Percentiles rank a stretch among this genome's conserved stretches.
These are phyloP conservation scores for Ottelia alismoides DNA, from an alignment of 106 monocot genomes.

Conservation along the genomic window DNA sequence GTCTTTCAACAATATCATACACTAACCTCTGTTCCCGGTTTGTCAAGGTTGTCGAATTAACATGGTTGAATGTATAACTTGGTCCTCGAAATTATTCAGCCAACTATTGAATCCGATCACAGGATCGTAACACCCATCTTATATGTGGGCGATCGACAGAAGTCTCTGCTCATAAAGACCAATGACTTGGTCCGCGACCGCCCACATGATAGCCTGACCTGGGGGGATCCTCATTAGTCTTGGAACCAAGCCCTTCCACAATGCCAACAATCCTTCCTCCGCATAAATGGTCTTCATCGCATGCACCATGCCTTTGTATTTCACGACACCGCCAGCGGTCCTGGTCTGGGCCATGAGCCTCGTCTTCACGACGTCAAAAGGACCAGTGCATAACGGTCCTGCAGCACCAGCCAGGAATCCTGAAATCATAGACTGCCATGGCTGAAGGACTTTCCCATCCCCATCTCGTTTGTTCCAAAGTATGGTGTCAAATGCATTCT, in stretches of 20 bases:
- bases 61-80: too few species aligned
- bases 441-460: conserved; percentile 52
- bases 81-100: too few species aligned
- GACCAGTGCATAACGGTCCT: conserved; percentile 65
- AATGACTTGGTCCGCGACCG: conserved; percentile 73
- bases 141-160: conserved; percentile 19
- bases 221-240: too few species aligned
- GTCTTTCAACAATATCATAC: too few species aligned
- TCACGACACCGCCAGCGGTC: conserved; percentile 30
- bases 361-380: too few species aligned
- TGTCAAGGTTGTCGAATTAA: too few species aligned
- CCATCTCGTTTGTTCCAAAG: conserved; percentile 85
- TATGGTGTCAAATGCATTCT: conserved; percentile 40
- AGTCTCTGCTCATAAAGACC: conserved; percentile 74
- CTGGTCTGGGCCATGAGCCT: conserved; percentile 77
- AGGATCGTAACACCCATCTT: too few species aligned
- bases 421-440: too few species aligned
- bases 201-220: conserved; percentile 86
- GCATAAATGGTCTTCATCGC: conserved; percentile 55
- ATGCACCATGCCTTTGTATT: conserved; percentile 73
- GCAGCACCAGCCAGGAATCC: conserved; percentile 63
- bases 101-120: too few species aligned
- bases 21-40: too few species aligned
- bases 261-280: conserved; percentile 56
- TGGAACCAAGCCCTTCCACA: conserved; percentile 89